phyloP scores from a whole-genome alignment of 2,329 filamentous ascomycete species.

The Pseudogymnoascus sp. region DNA sequence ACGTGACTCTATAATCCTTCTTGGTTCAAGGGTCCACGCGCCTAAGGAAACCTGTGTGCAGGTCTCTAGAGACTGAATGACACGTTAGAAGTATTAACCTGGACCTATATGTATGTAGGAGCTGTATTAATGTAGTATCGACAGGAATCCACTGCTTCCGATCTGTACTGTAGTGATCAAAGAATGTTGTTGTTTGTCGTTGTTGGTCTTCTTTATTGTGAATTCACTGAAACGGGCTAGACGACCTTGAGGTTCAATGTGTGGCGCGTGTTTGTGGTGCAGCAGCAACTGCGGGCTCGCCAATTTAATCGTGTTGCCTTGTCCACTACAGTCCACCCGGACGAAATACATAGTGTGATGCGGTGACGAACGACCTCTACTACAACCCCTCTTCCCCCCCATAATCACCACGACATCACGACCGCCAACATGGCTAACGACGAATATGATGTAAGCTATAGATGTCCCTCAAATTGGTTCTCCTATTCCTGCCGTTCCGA shows the following conservation, averaged over 20 bases:
- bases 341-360: constrained; percentile 13
- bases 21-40: neutral
- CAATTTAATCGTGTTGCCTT: constrained; percentile 16
- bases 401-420: constrained; percentile 20
- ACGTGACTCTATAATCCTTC: neutral
- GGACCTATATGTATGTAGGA: neutral
- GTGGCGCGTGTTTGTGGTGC: constrained; percentile 20
- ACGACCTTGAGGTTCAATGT: neutral
- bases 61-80: neutral
- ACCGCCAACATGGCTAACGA: constrained; percentile 85
- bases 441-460: constrained; percentile 89
- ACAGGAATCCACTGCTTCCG: neutral
- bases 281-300: constrained; percentile 16
- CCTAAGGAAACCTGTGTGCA: neutral
- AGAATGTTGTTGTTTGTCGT: neutral
- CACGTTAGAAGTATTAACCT: neutral
- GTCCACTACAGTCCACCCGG: constrained; percentile 12
- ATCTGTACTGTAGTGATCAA: neutral
- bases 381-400: constrained; percentile 16
- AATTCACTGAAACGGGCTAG: neutral
- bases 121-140: neutral
- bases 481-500: constrained; percentile 29
- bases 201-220: neutral
- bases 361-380: constrained; percentile 11
- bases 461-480: constrained; percentile 9